phyloP scores from a whole-genome alignment of 2,329 filamentous ascomycete genomes.

The Cucurbitaria berberidis region DNA sequence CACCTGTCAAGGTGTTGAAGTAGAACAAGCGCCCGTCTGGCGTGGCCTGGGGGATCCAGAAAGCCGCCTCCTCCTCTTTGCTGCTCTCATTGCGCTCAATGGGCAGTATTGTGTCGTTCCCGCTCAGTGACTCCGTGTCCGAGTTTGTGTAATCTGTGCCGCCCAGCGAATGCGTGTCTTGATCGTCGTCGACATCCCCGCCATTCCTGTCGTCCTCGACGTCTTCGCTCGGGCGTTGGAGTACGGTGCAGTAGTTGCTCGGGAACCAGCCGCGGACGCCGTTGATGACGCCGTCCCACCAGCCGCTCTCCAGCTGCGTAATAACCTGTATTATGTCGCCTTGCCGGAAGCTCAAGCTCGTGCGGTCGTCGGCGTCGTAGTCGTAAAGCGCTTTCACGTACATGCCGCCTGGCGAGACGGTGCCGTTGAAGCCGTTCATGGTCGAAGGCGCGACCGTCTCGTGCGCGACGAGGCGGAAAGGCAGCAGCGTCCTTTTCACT shows the following conservation, averaged over 20 bases:
- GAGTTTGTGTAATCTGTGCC: slow-evolving; percentile 48
- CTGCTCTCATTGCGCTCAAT: slow-evolving; percentile 67
- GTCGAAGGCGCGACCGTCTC: slow-evolving; percentile 22
- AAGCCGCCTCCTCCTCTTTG: slow-evolving; percentile 86
- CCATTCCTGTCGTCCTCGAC: slow-evolving; percentile 67
- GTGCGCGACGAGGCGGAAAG: slow-evolving; percentile 12
- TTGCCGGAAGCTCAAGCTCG: slow-evolving; percentile 93
- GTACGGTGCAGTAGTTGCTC: slow-evolving; percentile 95
- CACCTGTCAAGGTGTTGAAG: slow-evolving; percentile 96
- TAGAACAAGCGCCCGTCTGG: slow-evolving; percentile 93
- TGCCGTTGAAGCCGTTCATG: slow-evolving; percentile 60
- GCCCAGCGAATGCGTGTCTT: slow-evolving; percentile 55
- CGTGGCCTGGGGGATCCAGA: slow-evolving; percentile 98
- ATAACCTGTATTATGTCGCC: slow-evolving; percentile 98
- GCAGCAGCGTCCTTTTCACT: slow-evolving; percentile 19
- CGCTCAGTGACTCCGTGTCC: slow-evolving; percentile 54
- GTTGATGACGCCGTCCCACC: slow-evolving; percentile 99
- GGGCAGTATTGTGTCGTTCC: slow-evolving; percentile 57
- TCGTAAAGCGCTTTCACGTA: slow-evolving; percentile 94
- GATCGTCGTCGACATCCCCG: slow-evolving; percentile 58
- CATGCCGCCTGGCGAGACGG: slow-evolving; percentile 63
- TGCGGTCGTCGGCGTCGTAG: slow-evolving; percentile 96
- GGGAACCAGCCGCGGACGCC: slow-evolving; percentile 98
- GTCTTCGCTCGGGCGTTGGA: slow-evolving; percentile 76
- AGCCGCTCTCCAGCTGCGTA: slow-evolving; percentile 95